Base-by-base conservation (phyloP, 345 rosid species). In the Corchorus olitorius region DNA sequence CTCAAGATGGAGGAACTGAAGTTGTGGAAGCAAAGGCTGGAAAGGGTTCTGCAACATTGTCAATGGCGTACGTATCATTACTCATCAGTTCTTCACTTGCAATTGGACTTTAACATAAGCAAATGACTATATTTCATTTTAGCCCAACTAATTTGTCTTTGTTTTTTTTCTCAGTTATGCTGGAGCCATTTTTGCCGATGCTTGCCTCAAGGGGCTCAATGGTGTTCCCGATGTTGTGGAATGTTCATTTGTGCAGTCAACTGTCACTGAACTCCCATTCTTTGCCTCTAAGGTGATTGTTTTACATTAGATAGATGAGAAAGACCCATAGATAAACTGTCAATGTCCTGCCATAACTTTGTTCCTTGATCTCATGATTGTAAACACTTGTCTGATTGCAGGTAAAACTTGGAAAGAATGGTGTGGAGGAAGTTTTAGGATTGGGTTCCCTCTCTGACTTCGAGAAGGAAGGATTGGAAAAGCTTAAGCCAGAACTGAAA, bases 21-120 rank as follows among this genome's bases (percentile, higher is more conserved):
- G 97, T 93, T 64, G 97, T 89, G 70, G 92, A 93, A 80, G 98
- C 95, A 13, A 93, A 92, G 89, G 97, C 95, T 80, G 98, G 95
- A 81, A 92, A 92, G 82, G 98, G 97, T 78, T 93, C 97, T 49
- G 95, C 98, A 16, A 93, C 95, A 35, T 81, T 90, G 77, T 93
- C 97, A 61, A 90, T 93, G 97, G 98, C 97, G 97, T 93, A 88
- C 87, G 97, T 86, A 12, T 39, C 6, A 39, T 39, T 39, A 39
- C 43, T 75, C 67, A 9, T 74, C 2, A 41, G 19, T 35, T 50
- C 22, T 46, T n/a, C 35, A 49, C 65, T 41, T 14, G 64, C 48
- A 35, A 11, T 17, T 70, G 13, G 34, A 37, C 17, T 10, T 9
- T 53, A 70, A n/a, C 5, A 3, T 8, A 56, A 43, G 53, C 14